Evolutionary conservation across 768 basidiomycete genomes (phyloP).

Genomic region (Amanita pseudoporphyria): DNA sequence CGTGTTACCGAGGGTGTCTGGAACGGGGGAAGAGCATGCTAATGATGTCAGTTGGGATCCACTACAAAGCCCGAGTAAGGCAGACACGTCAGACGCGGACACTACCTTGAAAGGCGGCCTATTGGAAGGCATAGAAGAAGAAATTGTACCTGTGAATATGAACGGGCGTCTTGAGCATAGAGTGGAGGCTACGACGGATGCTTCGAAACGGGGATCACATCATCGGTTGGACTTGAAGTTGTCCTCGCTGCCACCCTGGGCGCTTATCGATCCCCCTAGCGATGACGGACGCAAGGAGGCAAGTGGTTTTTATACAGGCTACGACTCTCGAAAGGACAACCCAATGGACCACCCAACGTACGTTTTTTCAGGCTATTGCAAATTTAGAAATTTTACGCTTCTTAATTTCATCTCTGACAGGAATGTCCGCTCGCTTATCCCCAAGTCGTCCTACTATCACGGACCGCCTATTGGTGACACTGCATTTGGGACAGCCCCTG

Average conservation of each 20-base stretch:
- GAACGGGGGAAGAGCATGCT: neutral
- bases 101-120: conserved; percentile 10
- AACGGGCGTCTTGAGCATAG: conserved; percentile 18
- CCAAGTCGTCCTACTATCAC: conserved; percentile 78
- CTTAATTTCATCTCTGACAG: conserved; percentile 8
- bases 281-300: conserved; percentile 27
- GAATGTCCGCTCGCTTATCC: conserved; percentile 42
- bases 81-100: conserved; percentile 4
- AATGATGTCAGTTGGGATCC: conserved; percentile 4
- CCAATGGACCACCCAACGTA: conserved; percentile 34
- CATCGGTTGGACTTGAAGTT: conserved; percentile 40
- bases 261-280: conserved; percentile 40
- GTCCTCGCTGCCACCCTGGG: conserved; percentile 61
- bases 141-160: conserved; percentile 17
- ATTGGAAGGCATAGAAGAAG: conserved; percentile 14
- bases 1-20: neutral
- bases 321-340: conserved; percentile 32
- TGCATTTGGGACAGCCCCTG: conserved; percentile 71
- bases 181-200: conserved; percentile 17
- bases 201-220: conserved; percentile 29
- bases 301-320: conserved; percentile 33
- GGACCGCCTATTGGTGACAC: conserved; percentile 70
- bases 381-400: conserved; percentile 5
- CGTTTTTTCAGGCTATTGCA: conserved; percentile 13
- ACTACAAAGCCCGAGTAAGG: conserved; percentile 4